Evolutionary conservation across 495 filamentous ascomycete genomes (phyloP).

Genomic region (Penicillium pancosmium): DNA sequence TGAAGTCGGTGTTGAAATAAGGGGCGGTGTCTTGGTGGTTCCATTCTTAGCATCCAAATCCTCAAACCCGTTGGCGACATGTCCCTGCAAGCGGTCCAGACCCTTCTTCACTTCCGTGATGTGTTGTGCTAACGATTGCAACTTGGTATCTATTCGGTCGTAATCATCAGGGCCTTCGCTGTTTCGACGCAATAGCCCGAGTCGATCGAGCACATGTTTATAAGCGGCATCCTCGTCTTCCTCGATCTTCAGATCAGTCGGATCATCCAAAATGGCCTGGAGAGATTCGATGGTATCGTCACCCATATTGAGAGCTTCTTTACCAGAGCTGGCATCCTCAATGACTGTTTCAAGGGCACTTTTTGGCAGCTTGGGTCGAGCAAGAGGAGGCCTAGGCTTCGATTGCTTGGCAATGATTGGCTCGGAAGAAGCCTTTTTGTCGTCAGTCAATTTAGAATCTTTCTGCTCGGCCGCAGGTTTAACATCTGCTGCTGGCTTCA

Average conservation of each 20-base stretch:
- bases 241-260: conserved; percentile 37
- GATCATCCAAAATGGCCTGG: conserved; percentile 55
- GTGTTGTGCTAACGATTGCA: conserved; percentile 60
- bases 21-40: conserved; percentile 7
- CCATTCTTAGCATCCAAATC: background rate
- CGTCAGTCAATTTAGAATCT: conserved; percentile 2
- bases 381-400: conserved; percentile 26
- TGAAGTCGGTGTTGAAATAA: conserved; percentile 5
- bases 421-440: background rate
- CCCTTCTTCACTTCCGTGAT: conserved; percentile 69
- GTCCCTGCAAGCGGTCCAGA: conserved; percentile 65
- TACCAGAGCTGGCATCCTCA: conserved; percentile 51
- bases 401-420: conserved; percentile 6
- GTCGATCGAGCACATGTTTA: conserved; percentile 38
- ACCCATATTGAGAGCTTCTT: conserved; percentile 48
- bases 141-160: conserved; percentile 60
- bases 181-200: conserved; percentile 37
- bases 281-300: conserved; percentile 67
- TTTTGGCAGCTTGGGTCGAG: conserved; percentile 49
- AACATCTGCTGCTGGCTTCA: background rate
- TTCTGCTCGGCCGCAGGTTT: conserved; percentile 7
- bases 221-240: conserved; percentile 41
- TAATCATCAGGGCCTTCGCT: conserved; percentile 51
- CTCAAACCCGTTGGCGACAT: conserved; percentile 43
- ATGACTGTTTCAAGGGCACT: conserved; percentile 57